Conservation (phyloP, 2,329 filamentous ascomycete species). For the Arthrobotrys musiformis region DNA sequence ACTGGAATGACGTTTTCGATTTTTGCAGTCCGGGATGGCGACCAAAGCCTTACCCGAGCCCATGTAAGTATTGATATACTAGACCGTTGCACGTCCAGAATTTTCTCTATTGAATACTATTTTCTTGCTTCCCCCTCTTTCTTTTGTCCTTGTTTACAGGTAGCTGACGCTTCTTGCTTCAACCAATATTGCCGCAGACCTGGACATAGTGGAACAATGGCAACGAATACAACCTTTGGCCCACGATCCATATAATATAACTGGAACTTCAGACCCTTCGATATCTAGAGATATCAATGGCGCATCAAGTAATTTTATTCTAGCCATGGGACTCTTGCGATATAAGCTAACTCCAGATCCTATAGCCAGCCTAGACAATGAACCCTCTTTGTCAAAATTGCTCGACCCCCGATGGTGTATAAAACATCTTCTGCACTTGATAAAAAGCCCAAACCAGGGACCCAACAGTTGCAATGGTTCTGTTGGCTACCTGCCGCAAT, state of each 20-base stretch:
- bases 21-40: neutral
- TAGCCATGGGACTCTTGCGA: neutral
- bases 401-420: neutral
- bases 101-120: too few species aligned
- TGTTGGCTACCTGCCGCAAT: neutral
- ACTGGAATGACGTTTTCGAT: conserved; percentile 2
- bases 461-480: neutral
- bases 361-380: neutral
- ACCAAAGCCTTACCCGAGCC: neutral
- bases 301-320: neutral
- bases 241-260: neutral
- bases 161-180: neutral
- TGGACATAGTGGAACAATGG: neutral
- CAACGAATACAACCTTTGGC: neutral
- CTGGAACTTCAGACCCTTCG: neutral
- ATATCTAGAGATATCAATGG: neutral
- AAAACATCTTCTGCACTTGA: neutral
- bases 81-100: neutral
- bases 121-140: neutral
- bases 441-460: neutral
- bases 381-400: neutral
- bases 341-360: neutral
- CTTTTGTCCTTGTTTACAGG: neutral
- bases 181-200: neutral
- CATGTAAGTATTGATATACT: neutral